Evolutionary conservation across 1,284 basidiomycete genomes (phyloP).

Genomic region (Lignosus rhinocerotis): DNA sequence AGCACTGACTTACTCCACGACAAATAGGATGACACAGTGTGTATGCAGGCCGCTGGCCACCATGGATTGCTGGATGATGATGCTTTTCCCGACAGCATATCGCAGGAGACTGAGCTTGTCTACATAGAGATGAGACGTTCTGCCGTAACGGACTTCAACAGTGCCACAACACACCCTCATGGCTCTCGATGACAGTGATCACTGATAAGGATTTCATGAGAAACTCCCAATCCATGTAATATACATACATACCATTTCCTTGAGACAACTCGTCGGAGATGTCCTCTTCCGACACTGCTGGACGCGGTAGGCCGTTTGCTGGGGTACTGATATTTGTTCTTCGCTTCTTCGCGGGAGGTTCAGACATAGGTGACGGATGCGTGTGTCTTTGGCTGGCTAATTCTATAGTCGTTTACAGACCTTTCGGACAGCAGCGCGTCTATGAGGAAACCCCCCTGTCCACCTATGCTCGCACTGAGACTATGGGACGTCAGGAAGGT

Average conservation of each 20-base stretch:
- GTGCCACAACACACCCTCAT: constrained; percentile 7
- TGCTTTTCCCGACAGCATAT: constrained; percentile 6
- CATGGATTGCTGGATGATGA: constrained; percentile 11
- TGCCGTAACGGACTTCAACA: background rate
- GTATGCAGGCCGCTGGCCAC: constrained; percentile 2
- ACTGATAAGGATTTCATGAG: constrained; percentile 1
- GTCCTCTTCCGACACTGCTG: background rate
- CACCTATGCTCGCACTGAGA: too few species aligned
- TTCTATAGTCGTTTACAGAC: too few species aligned
- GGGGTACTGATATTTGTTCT: background rate
- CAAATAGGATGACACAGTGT: constrained; percentile 19
- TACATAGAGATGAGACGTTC: background rate
- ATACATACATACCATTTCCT: constrained; percentile 4
- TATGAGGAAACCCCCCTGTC: too few species aligned
- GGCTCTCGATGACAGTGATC: constrained; percentile 13
- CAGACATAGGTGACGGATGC: background rate
- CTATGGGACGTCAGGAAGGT: too few species aligned
- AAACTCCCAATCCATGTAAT: background rate
- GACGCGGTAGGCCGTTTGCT: constrained; percentile 3
- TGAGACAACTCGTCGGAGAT: background rate
- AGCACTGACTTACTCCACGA: constrained; percentile 18
- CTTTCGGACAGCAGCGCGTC: too few species aligned
- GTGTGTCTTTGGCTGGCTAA: background rate
- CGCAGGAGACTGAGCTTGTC: constrained; percentile 16
- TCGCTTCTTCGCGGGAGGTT: constrained; percentile 9